Evolutionary conservation across 2,329 filamentous ascomycete species (phyloP), one percentile per base, ranked within the genome.

Genomic region (Pleoardoris graminearum): DNA sequence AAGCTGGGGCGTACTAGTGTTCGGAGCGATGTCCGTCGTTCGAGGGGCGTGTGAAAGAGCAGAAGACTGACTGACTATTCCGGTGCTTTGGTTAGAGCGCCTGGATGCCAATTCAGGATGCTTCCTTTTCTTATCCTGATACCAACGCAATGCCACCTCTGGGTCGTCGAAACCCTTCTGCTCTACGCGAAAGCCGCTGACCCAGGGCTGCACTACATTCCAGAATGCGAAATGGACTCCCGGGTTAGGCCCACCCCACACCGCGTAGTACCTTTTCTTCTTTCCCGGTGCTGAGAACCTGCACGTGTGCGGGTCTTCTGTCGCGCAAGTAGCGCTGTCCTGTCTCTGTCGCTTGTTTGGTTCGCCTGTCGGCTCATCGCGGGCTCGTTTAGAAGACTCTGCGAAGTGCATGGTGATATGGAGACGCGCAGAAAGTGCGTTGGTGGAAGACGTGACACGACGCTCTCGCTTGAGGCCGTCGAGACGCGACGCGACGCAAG

Each of bases 141-240:
- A 44, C 29, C 23, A 50, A 5, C 22, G 6, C 23, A 3, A 35
- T 4, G 39, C 39, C 17, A 6, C 11, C 4, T 4, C 27, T 8
- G 41, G 7, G 23, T 33, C 17, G 21, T 27, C 21, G 39, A 37
- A 50, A 7, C 7, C 12, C 21, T 19, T 22, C 3, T 38, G 38
- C 39, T 45, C 38, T 2, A 45, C 39, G 16, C 5, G 10, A 19
- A 17, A 14, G 10, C 25, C 19, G 6, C 38, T n/a, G 2, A 23
- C 23, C 38, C 30, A 45, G 14, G 25, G 8, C 36, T 16, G 21
- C 16, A 32, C 38, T 5, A 27, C 25, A 4, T 36, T 38, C 48
- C 48, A 45, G 21, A 11, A 23, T 2, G 48, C 45, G n/a, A 29
- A 11, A n/a, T 45, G 48, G 12, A 50, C 16, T 5, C 48, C 48